Conservation (phyloP, 2,329 filamentous ascomycete species). For the Talaromyces sp. region DNA sequence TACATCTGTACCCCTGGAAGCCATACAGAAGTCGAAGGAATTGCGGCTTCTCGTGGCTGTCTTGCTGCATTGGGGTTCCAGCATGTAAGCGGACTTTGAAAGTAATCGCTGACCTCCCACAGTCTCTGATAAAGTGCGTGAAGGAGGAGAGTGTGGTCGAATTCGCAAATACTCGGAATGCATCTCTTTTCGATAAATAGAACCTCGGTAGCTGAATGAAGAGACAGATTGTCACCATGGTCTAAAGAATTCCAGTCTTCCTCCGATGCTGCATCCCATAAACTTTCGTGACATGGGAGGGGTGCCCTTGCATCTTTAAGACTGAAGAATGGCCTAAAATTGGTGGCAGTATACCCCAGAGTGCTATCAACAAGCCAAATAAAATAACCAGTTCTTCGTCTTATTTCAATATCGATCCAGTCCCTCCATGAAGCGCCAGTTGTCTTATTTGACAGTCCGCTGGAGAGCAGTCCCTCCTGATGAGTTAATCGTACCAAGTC, state of each 20-base stretch:
- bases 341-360: conserved; percentile 33
- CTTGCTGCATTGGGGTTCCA: conserved; percentile 43
- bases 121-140: conserved; percentile 48
- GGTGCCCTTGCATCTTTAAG: conserved; percentile 39
- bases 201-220: conserved; percentile 41
- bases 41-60: conserved; percentile 31
- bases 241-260: conserved; percentile 29
- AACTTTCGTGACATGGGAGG: conserved; percentile 38
- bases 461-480: conserved; percentile 21
- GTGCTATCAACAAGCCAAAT: conserved; percentile 44
- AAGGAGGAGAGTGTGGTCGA: conserved; percentile 46
- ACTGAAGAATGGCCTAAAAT: conserved; percentile 30
- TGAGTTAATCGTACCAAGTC: conserved; percentile 25
- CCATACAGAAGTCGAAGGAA: conserved; percentile 39
- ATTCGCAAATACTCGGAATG: conserved; percentile 43
- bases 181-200: conserved; percentile 49
- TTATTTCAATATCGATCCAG: conserved; percentile 37
- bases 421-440: conserved; percentile 23
- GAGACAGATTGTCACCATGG: conserved; percentile 29
- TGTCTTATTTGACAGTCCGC: neutral
- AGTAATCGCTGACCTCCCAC: conserved; percentile 46
- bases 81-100: conserved; percentile 42
- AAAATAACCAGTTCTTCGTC: conserved; percentile 37
- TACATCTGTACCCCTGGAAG: conserved; percentile 45
- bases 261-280: conserved; percentile 37